phyloP scores from a whole-genome alignment of 2,329 filamentous ascomycete genomes.

The Zelopaecilomyces penicillatus region DNA sequence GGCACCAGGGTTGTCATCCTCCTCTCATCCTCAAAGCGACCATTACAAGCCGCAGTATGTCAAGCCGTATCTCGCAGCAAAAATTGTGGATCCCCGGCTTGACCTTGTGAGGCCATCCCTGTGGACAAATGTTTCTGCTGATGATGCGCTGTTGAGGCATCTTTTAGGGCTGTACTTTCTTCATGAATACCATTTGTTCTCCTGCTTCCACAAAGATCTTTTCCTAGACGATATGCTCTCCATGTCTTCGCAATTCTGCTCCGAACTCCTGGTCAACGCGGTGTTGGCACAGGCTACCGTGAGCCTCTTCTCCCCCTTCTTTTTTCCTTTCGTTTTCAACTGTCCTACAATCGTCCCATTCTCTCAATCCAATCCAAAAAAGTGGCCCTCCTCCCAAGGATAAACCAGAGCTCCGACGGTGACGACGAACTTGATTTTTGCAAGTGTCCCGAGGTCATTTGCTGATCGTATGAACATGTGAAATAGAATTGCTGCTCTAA shows the following conservation, averaged over 20 bases:
- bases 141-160: slow-evolving; percentile 11
- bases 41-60: slow-evolving; percentile 11
- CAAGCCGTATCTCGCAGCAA: slow-evolving; percentile 15
- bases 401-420: too few relatives aligned
- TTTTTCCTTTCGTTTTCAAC: not conserved
- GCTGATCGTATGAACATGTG: too few relatives aligned
- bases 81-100: slow-evolving; percentile 22
- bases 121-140: slow-evolving; percentile 10
- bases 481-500: not conserved
- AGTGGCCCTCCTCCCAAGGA: not conserved
- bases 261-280: slow-evolving; percentile 9
- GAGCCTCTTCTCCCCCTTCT: not conserved
- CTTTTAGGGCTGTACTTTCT: slow-evolving; percentile 9
- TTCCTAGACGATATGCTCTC: slow-evolving; percentile 12
- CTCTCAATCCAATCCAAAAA: too few relatives aligned
- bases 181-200: slow-evolving; percentile 10
- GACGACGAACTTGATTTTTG: too few relatives aligned
- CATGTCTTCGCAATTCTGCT: slow-evolving; percentile 6
- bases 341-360: too few relatives aligned
- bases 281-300: slow-evolving; percentile 7
- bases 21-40: not conserved
- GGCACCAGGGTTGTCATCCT: not conserved
- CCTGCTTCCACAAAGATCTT: slow-evolving; percentile 11
- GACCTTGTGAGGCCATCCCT: slow-evolving; percentile 10
- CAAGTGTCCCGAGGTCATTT: too few relatives aligned